Evolutionary conservation across 108 stramenopile genomes (phyloP).

Genomic region (Conticribra weissflogii): DNA sequence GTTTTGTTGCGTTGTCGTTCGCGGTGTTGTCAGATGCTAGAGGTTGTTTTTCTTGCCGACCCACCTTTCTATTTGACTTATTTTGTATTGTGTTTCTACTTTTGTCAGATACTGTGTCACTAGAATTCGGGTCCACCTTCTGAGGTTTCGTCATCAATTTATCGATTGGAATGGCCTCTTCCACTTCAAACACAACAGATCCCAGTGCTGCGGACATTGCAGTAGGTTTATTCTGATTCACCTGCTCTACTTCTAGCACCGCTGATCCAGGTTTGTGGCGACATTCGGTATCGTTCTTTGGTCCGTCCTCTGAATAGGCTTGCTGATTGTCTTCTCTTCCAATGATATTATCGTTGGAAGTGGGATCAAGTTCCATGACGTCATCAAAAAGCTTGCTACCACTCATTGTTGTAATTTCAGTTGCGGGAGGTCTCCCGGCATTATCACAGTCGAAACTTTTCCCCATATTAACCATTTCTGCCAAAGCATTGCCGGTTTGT

Average conservation of each 20-base stretch:
- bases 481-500: not conserved
- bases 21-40: too few relatives aligned
- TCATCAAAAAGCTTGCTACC: not conserved
- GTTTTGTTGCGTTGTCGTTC: not conserved
- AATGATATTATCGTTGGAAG: not conserved
- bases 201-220: not conserved
- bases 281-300: not conserved
- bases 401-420: not conserved
- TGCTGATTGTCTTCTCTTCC: not conserved
- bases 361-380: not conserved
- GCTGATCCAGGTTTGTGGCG: not conserved
- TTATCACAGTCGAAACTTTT: not conserved
- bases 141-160: not conserved
- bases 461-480: not conserved
- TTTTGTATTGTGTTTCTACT: not conserved
- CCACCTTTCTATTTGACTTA: not conserved
- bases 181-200: not conserved
- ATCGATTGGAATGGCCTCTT: not conserved
- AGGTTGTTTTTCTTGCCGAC: not conserved
- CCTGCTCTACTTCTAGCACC: not conserved
- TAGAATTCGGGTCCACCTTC: not conserved
- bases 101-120: too few relatives aligned
- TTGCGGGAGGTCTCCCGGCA: not conserved
- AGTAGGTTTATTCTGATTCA: not conserved
- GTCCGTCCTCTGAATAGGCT: not conserved